A percentile compares a stretch with the other conserved stretches of the same genome.
Evolutionary conservation across 176 grass and related monocot species (phyloP).

Genomic region (Coix lacrymajobi): DNA sequence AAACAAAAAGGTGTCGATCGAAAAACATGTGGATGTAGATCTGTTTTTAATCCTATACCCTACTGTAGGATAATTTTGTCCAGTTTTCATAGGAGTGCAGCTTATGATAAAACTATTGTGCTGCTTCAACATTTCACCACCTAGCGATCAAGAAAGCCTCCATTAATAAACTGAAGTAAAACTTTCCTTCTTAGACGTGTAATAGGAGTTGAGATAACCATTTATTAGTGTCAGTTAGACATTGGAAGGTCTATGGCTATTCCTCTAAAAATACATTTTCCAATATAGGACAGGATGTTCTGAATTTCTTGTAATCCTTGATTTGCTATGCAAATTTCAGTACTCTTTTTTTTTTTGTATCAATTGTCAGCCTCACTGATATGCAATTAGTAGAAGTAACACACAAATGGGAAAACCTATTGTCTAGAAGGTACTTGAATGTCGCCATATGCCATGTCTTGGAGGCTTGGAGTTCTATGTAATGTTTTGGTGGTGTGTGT

Average conservation of each 20-base stretch:
- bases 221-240: not conserved
- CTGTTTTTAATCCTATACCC: not conserved
- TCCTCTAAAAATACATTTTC: not conserved
- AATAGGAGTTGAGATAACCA: not conserved
- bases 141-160: not conserved
- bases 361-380: not conserved
- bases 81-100: not conserved
- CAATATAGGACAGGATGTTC: not conserved
- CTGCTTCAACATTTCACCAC: not conserved
- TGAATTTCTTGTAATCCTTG: not conserved
- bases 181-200: not conserved
- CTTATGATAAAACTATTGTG: not conserved
- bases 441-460: not conserved
- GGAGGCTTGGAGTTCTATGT: not conserved
- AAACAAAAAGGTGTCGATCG: not conserved
- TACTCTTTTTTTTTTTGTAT: not conserved
- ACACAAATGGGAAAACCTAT: not conserved
- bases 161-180: not conserved
- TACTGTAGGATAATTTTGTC: not conserved
- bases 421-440: not conserved
- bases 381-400: not conserved
- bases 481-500: not conserved
- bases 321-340: not conserved
- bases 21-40: not conserved
- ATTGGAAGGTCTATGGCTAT: not conserved